Evolutionary conservation across 2,329 filamentous ascomycete species (phyloP).

Genomic region (Cladosporium cucumerinum): DNA sequence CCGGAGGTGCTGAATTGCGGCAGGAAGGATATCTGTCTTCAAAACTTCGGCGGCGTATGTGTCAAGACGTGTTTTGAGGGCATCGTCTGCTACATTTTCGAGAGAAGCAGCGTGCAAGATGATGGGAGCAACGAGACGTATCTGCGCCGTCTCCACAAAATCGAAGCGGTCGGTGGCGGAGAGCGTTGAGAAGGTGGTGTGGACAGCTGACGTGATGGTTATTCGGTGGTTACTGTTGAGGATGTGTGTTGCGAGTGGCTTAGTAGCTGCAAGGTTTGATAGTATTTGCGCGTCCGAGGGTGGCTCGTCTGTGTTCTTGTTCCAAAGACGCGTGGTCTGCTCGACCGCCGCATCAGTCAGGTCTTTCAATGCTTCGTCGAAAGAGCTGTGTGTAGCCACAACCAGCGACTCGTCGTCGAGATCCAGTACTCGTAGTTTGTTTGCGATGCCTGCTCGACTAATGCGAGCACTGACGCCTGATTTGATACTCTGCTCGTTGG

Average conservation of each 20-base stretch:
- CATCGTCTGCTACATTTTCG: conserved; percentile 25
- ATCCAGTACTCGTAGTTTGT: conserved; percentile 8
- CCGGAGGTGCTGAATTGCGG: conserved; percentile 16
- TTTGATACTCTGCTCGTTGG: conserved; percentile 8
- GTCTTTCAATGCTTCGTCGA: conserved; percentile 6
- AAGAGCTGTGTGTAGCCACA: conserved; percentile 2
- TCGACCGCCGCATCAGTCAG: conserved; percentile 10
- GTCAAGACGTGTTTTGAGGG: conserved; percentile 29
- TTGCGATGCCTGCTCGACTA: not conserved
- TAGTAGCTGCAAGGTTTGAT: conserved; percentile 14
- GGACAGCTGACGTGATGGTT: conserved; percentile 20
- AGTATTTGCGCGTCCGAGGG: conserved; percentile 2
- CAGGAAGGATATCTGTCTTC: conserved; percentile 25
- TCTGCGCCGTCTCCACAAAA: conserved; percentile 20
- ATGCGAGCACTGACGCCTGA: conserved; percentile 12
- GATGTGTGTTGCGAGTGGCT: conserved; percentile 19
- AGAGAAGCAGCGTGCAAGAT: conserved; percentile 30
- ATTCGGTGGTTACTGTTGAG: conserved; percentile 20
- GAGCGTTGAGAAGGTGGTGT: conserved; percentile 6
- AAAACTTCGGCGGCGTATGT: conserved; percentile 27
- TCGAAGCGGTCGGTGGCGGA: conserved; percentile 16
- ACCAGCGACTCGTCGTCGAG: conserved; percentile 13
- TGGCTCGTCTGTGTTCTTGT: conserved; percentile 1
- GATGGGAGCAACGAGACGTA: conserved; percentile 20
- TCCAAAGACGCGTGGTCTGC: conserved; percentile 13